phyloP scores from a whole-genome alignment of 208 protist genomes.

The Porcisia hertigi region DNA sequence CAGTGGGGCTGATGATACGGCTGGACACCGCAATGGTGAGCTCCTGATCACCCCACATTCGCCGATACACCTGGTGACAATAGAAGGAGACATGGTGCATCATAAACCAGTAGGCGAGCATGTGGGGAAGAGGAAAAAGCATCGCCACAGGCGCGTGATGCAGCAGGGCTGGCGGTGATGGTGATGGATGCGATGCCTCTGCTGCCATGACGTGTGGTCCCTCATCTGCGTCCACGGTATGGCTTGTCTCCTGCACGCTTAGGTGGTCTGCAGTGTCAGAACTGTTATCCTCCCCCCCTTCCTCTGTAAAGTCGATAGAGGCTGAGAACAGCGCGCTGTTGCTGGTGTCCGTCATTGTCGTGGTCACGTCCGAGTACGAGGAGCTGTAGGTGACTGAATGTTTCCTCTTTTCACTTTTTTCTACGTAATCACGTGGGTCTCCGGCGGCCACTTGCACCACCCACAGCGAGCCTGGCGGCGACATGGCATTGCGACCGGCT shows the following conservation, averaged over 20 bases:
- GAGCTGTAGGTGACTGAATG: conserved; percentile 29
- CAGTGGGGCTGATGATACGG: conserved; percentile 62
- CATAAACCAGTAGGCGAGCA: conserved; percentile 60
- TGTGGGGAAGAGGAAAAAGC: conserved; percentile 40
- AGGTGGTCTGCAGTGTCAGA: background rate
- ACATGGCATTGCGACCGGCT: background rate
- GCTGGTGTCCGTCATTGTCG: conserved; percentile 1
- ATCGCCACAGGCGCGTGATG: conserved; percentile 18
- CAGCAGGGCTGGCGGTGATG: background rate
- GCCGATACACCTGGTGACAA: conserved; percentile 45
- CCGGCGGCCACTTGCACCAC: conserved; percentile 6
- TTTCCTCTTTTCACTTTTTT: background rate
- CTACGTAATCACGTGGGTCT: background rate
- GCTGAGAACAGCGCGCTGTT: conserved; percentile 8
- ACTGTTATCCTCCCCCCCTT: conserved; percentile 1
- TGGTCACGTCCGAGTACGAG: conserved; percentile 29
- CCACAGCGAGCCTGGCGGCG: conserved; percentile 3
- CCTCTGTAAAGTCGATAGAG: conserved; percentile 23
- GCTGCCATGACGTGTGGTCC: conserved; percentile 4
- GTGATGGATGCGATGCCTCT: background rate
- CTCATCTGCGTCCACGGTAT: background rate
- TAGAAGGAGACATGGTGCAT: conserved; percentile 63
- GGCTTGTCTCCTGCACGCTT: background rate
- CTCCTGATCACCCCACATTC: conserved; percentile 46
- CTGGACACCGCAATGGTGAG: conserved; percentile 61